Percentiles rank a stretch among this genome's conserved stretches.
These are phyloP conservation scores for Camellia granthamiana DNA, from an alignment of 148 eudicot species.

Conservation along the genomic window DNA sequence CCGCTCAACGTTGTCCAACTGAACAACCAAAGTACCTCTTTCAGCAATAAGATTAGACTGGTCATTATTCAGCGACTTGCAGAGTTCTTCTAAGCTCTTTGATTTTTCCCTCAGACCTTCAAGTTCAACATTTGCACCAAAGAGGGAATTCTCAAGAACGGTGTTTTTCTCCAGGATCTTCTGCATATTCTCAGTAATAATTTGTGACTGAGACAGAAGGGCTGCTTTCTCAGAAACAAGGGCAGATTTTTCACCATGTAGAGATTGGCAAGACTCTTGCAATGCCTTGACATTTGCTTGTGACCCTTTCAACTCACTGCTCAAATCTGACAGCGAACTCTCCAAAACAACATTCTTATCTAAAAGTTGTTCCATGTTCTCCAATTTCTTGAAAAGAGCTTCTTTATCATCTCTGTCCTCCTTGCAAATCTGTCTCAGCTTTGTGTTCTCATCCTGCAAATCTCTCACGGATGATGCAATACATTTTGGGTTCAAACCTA, in stretches of 20 bases:
- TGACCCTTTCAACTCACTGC: slow-evolving; percentile 49
- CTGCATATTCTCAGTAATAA: slow-evolving; percentile 70
- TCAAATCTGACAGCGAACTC: slow-evolving; percentile 46
- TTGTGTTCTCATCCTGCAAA: slow-evolving; percentile 67
- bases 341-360: slow-evolving; percentile 39
- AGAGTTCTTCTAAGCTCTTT: slow-evolving; percentile 72
- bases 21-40: slow-evolving; percentile 48
- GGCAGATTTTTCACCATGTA: slow-evolving; percentile 57
- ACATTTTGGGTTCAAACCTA: slow-evolving; percentile 61
- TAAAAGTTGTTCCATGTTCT: slow-evolving; percentile 50
- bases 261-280: slow-evolving; percentile 47
- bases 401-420: slow-evolving; percentile 52
- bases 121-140: slow-evolving; percentile 63
- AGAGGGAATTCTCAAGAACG: slow-evolving; percentile 66
- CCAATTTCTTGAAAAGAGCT: slow-evolving; percentile 46
- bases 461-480: slow-evolving; percentile 44
- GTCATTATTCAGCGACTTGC: slow-evolving; percentile 62
- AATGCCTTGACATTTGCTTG: slow-evolving; percentile 47
- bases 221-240: slow-evolving; percentile 69
- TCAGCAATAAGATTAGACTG: slow-evolving; percentile 61
- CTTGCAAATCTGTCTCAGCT: slow-evolving; percentile 48
- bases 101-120: slow-evolving; percentile 83
- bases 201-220: slow-evolving; percentile 70
- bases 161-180: slow-evolving; percentile 70
- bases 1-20: slow-evolving; percentile 65